Conservation (phyloP, 164 flowering plant species). For the Akebia trifoliata region DNA sequence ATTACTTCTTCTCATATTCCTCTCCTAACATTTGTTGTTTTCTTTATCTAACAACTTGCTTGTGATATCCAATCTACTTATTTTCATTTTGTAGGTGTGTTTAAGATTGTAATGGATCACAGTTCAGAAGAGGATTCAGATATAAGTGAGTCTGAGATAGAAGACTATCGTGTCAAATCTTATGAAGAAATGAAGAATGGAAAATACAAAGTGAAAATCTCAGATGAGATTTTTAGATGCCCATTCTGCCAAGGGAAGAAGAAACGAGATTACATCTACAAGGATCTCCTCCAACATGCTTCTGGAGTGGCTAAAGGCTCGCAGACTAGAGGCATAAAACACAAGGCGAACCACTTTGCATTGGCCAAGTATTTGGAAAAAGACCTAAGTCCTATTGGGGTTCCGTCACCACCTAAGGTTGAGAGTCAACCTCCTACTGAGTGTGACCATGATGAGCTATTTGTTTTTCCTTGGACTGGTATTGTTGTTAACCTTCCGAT, state of each 20-base stretch:
- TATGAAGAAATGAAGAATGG: slow-evolving; percentile 63
- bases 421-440: slow-evolving; percentile 28
- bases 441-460: slow-evolving; percentile 44
- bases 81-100: background rate
- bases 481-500: slow-evolving; percentile 68
- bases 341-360: slow-evolving; percentile 73
- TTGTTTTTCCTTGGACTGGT: slow-evolving; percentile 83
- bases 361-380: slow-evolving; percentile 57
- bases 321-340: slow-evolving; percentile 48
- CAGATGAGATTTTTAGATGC: slow-evolving; percentile 49
- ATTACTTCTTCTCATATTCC: too few relatives aligned
- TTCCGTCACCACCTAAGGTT: slow-evolving; percentile 26
- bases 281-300: slow-evolving; percentile 85
- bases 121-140: slow-evolving; percentile 63
- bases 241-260: slow-evolving; percentile 76
- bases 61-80: background rate
- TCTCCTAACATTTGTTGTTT: too few relatives aligned
- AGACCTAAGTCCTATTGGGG: slow-evolving; percentile 30
- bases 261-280: slow-evolving; percentile 45
- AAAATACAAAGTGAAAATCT: slow-evolving; percentile 30
- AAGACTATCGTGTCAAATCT: slow-evolving; percentile 38
- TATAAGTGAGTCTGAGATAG: slow-evolving; percentile 72
- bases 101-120: slow-evolving; percentile 23
- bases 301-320: slow-evolving; percentile 63
- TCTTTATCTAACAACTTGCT: too few relatives aligned